Percentiles rank a stretch among this genome's conserved stretches.
These are phyloP conservation scores for Myxozyma melibiosi DNA, from an alignment of 805 yeast species.

Conservation along the genomic window DNA sequence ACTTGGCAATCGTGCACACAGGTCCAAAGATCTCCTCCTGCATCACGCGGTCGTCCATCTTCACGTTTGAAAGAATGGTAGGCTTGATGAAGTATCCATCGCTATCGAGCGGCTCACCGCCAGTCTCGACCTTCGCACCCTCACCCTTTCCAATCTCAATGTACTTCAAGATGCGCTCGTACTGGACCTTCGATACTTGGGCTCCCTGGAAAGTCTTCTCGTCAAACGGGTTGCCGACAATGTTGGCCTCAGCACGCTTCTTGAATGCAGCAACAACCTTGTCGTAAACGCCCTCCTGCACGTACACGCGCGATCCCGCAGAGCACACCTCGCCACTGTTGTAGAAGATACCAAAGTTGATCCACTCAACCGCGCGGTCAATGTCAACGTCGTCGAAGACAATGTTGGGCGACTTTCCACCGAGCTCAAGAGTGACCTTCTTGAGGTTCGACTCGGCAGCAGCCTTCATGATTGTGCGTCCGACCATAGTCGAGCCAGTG, in stretches of 20 bases:
- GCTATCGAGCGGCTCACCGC: conserved; percentile 76
- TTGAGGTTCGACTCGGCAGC: conserved; percentile 83
- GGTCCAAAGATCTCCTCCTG: conserved; percentile 96
- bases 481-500: conserved; percentile 93
- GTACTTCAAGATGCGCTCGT: conserved; percentile 73
- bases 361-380: conserved; percentile 71
- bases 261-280: conserved; percentile 65
- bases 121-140: conserved; percentile 81
- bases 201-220: conserved; percentile 85
- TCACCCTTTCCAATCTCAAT: conserved; percentile 76
- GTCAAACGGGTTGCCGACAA: conserved; percentile 83
- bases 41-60: conserved; percentile 71
- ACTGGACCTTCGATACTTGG: conserved; percentile 80
- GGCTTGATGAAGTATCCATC: conserved; percentile 60
- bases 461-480: conserved; percentile 75
- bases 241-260: conserved; percentile 51
- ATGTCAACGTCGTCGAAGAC: conserved; percentile 85
- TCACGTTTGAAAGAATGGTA: conserved; percentile 82
- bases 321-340: conserved; percentile 96
- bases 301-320: conserved; percentile 89
- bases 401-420: conserved; percentile 94
- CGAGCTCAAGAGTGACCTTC: conserved; percentile 91
- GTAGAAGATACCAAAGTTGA: conserved; percentile 81
- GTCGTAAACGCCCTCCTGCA: conserved; percentile 84
- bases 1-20: conserved; percentile 80